A percentile compares a stretch with the other conserved stretches of the same genome.
These are phyloP conservation scores for Orbilia ellipsospora DNA, from an alignment of 2,329 filamentous ascomycete species.

Conservation along the genomic window DNA sequence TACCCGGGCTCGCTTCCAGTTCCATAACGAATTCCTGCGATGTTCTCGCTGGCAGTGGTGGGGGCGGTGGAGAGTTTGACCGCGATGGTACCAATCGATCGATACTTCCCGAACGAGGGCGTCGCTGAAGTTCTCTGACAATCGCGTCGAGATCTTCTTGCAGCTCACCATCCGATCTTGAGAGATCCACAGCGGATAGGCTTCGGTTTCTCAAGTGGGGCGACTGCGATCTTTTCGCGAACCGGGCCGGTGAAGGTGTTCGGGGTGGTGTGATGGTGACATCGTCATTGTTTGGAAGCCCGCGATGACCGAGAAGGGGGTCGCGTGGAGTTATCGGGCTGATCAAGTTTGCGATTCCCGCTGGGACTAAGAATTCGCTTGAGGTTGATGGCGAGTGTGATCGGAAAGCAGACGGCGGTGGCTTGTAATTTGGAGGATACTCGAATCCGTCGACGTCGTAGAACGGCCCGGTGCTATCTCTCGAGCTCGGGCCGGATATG, in stretches of 20 bases:
- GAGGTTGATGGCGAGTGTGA: constrained; percentile 44
- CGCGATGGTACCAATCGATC: constrained; percentile 28
- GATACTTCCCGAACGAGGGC: constrained; percentile 42
- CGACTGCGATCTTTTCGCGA: constrained; percentile 31
- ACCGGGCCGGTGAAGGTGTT: constrained; percentile 31
- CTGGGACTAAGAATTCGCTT: constrained; percentile 35
- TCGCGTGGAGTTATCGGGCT: constrained; percentile 31
- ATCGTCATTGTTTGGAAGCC: constrained; percentile 36
- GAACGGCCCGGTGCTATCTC: constrained; percentile 34
- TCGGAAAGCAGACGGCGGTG: constrained; percentile 50
- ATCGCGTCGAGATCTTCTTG: constrained; percentile 49
- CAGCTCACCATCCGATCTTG: constrained; percentile 41
- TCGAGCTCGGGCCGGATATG: constrained; percentile 10
- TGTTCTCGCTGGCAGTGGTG: constrained; percentile 13
- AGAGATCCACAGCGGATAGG: constrained; percentile 38
- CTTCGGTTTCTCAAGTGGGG: constrained; percentile 35
- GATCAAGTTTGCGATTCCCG: constrained; percentile 39
- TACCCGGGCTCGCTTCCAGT: constrained; percentile 49
- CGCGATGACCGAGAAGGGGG: constrained; percentile 22
- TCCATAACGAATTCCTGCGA: constrained; percentile 46
- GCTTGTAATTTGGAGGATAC: constrained; percentile 47
- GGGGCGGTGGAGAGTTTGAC: constrained; percentile 32
- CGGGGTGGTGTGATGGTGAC: constrained; percentile 38
- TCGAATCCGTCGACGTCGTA: constrained; percentile 51
- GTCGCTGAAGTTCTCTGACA: constrained; percentile 40